Base-by-base conservation (phyloP, 1,284 basidiomycete genomes). In the Melampsora abietis-canadensis region DNA sequence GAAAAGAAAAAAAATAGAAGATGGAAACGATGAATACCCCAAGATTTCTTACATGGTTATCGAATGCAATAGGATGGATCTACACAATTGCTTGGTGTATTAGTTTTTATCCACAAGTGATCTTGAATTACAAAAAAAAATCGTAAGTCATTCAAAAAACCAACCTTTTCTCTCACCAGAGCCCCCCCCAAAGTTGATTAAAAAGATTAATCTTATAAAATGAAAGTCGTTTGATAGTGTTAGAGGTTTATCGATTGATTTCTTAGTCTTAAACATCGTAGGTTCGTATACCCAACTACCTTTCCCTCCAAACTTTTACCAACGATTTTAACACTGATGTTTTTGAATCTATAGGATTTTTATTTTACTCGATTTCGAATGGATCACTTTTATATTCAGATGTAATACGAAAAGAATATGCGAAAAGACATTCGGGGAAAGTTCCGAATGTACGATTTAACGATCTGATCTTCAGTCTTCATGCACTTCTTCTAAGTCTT, bases 51-150 rank as follows among this genome's bases (percentile, higher is more conserved):
- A 40, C 2, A 8, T 61, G 15, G 59, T 17, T 79, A 15, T 80
- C 79, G 2, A 76, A 46, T 8, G n/a, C 78, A 0, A 69, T 80
- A 7, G 80, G 80, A 2, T 81, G 80, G 80, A 66, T 75, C 15
- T 81, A 81, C 60, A 77, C 77, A 0, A 2, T 78, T 1, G 77
- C 78, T n/a, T 81, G 80, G 80, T 77, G 77, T 10, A 44, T 77
- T 1, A 78, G 78, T n/a, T 81, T 81, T 76, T 80, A 79, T 47
- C 80, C 80, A 7, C 80, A 81, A 68, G 69, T 78, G 19, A 63
- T 80, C 8, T 68, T 76, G 46, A 80, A 80, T 51, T 70, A 76
- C 19, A 15, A 44, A 2, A 46, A 69, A 30, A 69, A 68, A 17
- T 78, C 79, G 70, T 73, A 19, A 59, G 62, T 66, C 19, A 6